Percentiles rank a stretch among this genome's conserved stretches.
Conservation (phyloP, 2,329 filamentous ascomycete species). For the Nemania sp. region DNA sequence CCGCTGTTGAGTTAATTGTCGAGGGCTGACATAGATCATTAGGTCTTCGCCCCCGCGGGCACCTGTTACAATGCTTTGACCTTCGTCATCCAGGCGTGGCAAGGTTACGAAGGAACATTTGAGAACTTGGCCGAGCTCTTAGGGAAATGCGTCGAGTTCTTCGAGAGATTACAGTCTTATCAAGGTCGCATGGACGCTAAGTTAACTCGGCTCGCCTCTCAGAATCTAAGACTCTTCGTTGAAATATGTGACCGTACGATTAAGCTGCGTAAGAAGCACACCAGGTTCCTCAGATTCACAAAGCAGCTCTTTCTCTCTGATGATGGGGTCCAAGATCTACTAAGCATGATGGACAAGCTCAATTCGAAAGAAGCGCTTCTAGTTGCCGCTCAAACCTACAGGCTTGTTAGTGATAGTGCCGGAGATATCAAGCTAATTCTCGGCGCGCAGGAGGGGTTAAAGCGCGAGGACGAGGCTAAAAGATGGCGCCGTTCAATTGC, state of each 20-base stretch:
- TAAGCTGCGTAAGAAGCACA: constrained; percentile 49
- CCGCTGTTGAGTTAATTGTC: not conserved
- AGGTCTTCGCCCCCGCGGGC: constrained; percentile 52
- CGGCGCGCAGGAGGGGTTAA: constrained; percentile 49
- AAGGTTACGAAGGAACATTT: constrained; percentile 53
- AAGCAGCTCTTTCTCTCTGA: constrained; percentile 54
- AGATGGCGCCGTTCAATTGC: constrained; percentile 49
- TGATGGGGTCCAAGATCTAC: constrained; percentile 51
- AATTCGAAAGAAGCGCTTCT: constrained; percentile 51
- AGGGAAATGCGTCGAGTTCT: constrained; percentile 52
- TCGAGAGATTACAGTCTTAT: constrained; percentile 52
- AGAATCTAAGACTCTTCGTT: constrained; percentile 54
- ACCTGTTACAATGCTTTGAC: constrained; percentile 54
- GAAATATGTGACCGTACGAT: constrained; percentile 52
- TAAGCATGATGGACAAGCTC: constrained; percentile 51
- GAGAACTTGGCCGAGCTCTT: constrained; percentile 51
- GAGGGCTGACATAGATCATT: constrained; percentile 22
- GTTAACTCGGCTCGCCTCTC: constrained; percentile 50
- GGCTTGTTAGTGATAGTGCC: constrained; percentile 50
- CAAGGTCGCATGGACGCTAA: constrained; percentile 50
- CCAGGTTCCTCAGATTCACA: constrained; percentile 48
- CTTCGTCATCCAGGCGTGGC: constrained; percentile 53
- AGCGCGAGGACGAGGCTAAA: constrained; percentile 50
- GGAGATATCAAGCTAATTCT: constrained; percentile 48
- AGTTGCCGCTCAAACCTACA: constrained; percentile 52